These are phyloP conservation scores for Tylopilus orsonianus DNA, from an alignment of 1,284 basidiomycete species.

Conservation along the genomic window DNA sequence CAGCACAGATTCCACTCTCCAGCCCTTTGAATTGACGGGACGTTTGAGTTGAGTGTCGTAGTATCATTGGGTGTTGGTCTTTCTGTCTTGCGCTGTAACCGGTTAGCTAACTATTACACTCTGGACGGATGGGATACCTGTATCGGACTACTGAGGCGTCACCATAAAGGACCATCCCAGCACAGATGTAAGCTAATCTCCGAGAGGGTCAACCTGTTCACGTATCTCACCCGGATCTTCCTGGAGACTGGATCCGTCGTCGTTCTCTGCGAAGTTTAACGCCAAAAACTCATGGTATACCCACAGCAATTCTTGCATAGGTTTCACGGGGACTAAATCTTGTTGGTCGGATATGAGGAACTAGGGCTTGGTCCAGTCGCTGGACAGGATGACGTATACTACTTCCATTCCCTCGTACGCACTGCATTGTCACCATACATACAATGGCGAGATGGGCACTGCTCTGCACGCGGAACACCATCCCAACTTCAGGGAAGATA, in stretches of 20 bases:
- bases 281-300: not conserved
- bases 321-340: conserved; percentile 5
- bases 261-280: not conserved
- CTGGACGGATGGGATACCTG: no score
- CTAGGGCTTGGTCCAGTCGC: not conserved
- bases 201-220: conserved; percentile 1
- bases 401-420: conserved; percentile 23
- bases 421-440: conserved; percentile 10
- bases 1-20: not conserved
- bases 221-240: not conserved
- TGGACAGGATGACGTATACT: conserved; percentile 3
- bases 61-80: no score
- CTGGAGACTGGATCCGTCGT: conserved; percentile 2
- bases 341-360: conserved; percentile 7
- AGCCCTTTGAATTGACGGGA: no score
- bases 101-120: no score
- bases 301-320: conserved; percentile 19
- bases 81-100: no score
- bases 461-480: not conserved
- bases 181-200: conserved; percentile 13
- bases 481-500: not conserved
- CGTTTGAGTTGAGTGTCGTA: no score
- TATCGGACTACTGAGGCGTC: not conserved
- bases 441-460: conserved; percentile 1
- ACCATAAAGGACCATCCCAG: not conserved